Evolutionary conservation across 2,329 filamentous ascomycete species (phyloP), one percentile per base, ranked within the genome.

Genomic region (Mollisia scopiformis): DNA sequence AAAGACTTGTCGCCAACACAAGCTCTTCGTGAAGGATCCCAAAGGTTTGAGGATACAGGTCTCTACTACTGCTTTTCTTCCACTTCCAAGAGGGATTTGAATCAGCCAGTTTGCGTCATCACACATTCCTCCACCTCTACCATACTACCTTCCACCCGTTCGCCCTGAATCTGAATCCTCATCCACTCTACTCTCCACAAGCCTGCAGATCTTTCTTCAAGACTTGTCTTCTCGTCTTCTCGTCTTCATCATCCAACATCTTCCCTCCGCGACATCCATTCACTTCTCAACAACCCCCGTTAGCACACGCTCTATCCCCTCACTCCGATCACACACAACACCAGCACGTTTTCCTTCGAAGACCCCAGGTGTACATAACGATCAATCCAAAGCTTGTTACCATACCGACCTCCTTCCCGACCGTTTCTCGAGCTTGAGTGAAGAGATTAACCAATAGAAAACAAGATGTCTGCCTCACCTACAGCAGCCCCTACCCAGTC

Each of bases 271-370:
- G 39, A 67, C 64, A 69, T 51, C 35, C 41, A 65, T 69, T 71
- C 67, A 72, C 67, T 73, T 72, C 58, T 70, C 70, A 71, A 62
- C 71, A 69, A 66, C 66, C 68, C 66, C 67, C 66, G 63, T 68
- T 68, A 72, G 67, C 72, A 73, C 72, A 69, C 68, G 68, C 72
- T 69, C 69, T 67, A 47, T 68, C 67, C 72, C 67, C 68, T 70
- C 68, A 66, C 43, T 59, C 65, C 70, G 71, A 74, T 71, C 70
- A 35, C 16, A 66, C 65, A 61, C 71, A 81, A 77, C 90, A 93
- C 89, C 90, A 92, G 89, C 91, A 91, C 88, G 89, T 93, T 94
- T 93, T 93, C 89, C 82, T 93, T 92, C 80, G 84, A 89, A 90
- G 88, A 87, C 84, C 85, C 82, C 84, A 87, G 91, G 91, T 93